Evolutionary conservation across 352 stramenopile genomes (phyloP).

Genomic region (Globisporangium parvum): DNA sequence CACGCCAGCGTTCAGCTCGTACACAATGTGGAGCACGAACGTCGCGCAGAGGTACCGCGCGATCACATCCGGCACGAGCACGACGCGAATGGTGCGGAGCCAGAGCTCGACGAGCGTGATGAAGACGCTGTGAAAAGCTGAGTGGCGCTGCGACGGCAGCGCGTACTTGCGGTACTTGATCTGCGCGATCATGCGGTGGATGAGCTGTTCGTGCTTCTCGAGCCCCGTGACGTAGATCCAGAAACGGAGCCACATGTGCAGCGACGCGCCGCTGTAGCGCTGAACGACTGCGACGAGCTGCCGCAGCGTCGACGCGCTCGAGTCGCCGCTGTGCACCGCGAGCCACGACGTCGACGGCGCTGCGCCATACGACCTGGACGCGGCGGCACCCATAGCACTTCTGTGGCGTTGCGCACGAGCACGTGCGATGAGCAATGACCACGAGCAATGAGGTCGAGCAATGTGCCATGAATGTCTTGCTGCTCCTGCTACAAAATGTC

Average conservation of each 20-base stretch:
- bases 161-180: conserved; percentile 45
- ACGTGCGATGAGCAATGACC: no score
- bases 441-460: no score
- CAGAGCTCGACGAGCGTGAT: conserved; percentile 72
- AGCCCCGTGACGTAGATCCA: conserved; percentile 77
- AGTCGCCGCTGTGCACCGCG: neutral
- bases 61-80: conserved; percentile 79
- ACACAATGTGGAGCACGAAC: conserved; percentile 74
- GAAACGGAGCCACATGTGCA: conserved; percentile 62
- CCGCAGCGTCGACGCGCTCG: conserved; percentile 2
- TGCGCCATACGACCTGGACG: neutral
- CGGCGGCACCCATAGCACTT: neutral
- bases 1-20: conserved; percentile 51
- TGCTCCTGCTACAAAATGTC: no score
- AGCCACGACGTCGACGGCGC: neutral
- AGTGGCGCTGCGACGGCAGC: conserved; percentile 19
- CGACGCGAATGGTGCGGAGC: conserved; percentile 55
- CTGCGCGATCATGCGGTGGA: conserved; percentile 35
- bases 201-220: conserved; percentile 49
- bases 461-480: no score
- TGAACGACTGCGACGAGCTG: conserved; percentile 14
- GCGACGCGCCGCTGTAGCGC: conserved; percentile 22
- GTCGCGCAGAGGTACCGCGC: conserved; percentile 68
- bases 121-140: conserved; percentile 37
- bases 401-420: no score